Evolutionary conservation across 2,329 filamentous ascomycete genomes (phyloP).

Genomic region (Fusarium newnesense): DNA sequence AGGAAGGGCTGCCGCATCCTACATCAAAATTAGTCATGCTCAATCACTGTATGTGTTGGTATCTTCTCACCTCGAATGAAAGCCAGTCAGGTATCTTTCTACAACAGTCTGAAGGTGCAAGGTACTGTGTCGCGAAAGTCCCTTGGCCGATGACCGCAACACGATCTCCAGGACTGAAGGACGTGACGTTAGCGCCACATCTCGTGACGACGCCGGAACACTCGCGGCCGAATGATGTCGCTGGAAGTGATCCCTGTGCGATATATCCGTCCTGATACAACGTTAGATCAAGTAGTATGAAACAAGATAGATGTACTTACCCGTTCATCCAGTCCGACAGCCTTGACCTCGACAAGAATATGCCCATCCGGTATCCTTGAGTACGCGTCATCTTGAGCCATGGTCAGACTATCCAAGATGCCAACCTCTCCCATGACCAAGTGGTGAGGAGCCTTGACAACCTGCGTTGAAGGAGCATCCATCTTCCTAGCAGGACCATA

Average conservation of each 20-base stretch:
- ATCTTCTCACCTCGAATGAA: conserved; percentile 34
- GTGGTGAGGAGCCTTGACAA: conserved; percentile 21
- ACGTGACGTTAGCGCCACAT: conserved; percentile 24
- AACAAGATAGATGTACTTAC: conserved; percentile 12
- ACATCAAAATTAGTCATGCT: neutral
- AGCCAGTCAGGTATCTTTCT: conserved; percentile 37
- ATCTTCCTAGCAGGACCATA: conserved; percentile 36
- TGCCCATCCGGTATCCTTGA: conserved; percentile 10
- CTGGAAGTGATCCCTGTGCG: conserved; percentile 34
- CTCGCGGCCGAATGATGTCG: conserved; percentile 35
- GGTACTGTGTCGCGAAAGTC: conserved; percentile 34
- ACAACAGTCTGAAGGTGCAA: conserved; percentile 29
- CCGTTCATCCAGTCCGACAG: conserved; percentile 33
- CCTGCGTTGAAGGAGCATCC: conserved; percentile 13
- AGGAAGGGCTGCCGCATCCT: conserved; percentile 36
- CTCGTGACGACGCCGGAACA: conserved; percentile 30
- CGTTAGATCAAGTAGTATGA: conserved; percentile 17
- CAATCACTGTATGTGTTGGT: neutral
- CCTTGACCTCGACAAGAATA: conserved; percentile 37
- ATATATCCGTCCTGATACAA: conserved; percentile 21
- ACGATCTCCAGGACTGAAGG: conserved; percentile 31
- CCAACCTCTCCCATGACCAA: conserved; percentile 35
- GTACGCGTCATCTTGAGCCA: conserved; percentile 30
- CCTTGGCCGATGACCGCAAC: conserved; percentile 37
- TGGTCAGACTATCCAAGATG: conserved; percentile 32